Evolutionary conservation across 2,329 filamentous ascomycete genomes (phyloP).

Genomic region (Chrysoporthe cubensis): DNA sequence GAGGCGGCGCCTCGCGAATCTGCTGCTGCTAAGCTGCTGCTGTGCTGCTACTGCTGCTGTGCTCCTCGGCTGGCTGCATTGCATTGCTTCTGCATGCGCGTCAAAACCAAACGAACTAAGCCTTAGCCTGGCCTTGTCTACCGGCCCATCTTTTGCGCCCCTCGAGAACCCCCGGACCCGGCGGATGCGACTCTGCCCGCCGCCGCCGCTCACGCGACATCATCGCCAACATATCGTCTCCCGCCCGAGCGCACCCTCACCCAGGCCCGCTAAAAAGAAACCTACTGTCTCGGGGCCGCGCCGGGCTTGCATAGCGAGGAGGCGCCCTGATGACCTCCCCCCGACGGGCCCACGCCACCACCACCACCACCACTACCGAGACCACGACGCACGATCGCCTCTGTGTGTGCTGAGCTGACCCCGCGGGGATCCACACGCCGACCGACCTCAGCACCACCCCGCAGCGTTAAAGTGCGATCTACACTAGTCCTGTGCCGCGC

Average conservation of each 20-base stretch:
- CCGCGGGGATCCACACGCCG: neutral
- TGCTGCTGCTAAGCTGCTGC: too few species aligned
- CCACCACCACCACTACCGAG: neutral
- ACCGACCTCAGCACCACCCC: neutral
- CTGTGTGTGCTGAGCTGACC: neutral
- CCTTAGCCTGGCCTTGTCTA: neutral
- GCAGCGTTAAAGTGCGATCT: neutral
- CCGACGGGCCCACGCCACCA: neutral
- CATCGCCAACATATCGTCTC: too few species aligned
- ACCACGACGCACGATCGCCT: neutral
- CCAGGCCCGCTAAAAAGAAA: too few species aligned
- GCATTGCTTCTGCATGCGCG: slow-evolving; percentile 21
- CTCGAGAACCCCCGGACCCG: too few species aligned
- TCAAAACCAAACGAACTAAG: neutral
- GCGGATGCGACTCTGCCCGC: too few species aligned
- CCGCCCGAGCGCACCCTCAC: too few species aligned
- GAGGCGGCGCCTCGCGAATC: too few species aligned
- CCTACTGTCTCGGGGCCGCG: too few species aligned
- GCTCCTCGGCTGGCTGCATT: slow-evolving; percentile 20
- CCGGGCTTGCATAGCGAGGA: too few species aligned
- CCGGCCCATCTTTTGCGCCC: neutral
- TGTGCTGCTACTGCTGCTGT: too few species aligned
- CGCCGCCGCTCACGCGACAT: too few species aligned
- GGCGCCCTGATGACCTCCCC: too few species aligned
- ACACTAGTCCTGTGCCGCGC: neutral